Conservation (phyloP, 2,329 filamentous ascomycete species). For the Akanthomyces muscarius region DNA sequence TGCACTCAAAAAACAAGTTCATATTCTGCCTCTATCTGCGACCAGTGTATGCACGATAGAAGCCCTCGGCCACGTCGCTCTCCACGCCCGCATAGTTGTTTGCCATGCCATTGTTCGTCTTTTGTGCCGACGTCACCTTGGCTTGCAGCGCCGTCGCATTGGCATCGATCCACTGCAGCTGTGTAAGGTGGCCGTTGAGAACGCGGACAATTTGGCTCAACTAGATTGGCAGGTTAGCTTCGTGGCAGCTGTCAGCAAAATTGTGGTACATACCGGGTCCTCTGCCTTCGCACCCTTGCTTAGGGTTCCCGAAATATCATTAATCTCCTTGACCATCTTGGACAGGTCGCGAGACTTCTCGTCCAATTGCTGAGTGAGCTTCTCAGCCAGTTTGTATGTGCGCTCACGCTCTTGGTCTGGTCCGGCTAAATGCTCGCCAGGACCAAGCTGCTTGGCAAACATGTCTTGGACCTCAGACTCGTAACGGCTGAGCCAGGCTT, state of each 20-base stretch:
- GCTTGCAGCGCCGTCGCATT: constrained; percentile 76
- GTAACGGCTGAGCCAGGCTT: constrained; percentile 83
- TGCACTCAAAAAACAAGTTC: constrained; percentile 13
- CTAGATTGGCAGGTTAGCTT: constrained; percentile 43
- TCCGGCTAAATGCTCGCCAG: constrained; percentile 71
- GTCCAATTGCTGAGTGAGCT: constrained; percentile 82
- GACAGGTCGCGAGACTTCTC: constrained; percentile 90
- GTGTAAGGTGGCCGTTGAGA: constrained; percentile 85
- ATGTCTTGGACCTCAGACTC: constrained; percentile 88
- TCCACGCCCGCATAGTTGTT: constrained; percentile 57
- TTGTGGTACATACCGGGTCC: constrained; percentile 65
- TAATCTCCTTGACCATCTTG: constrained; percentile 98
- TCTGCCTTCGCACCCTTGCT: constrained; percentile 86
- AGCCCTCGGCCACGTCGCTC: constrained; percentile 75
- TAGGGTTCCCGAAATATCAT: constrained; percentile 81
- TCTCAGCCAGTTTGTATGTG: constrained; percentile 95
- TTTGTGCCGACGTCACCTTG: constrained; percentile 79
- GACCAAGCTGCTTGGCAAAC: constrained; percentile 74
- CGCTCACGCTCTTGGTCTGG: constrained; percentile 94
- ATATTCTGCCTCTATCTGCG: constrained; percentile 46
- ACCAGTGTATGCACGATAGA: constrained; percentile 84
- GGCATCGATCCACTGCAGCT: constrained; percentile 89
- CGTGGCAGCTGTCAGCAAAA: constrained; percentile 16
- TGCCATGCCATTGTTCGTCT: constrained; percentile 62
- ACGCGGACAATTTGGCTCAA: constrained; percentile 93